A percentile compares a stretch with the other conserved stretches of the same genome.
Conservation (phyloP, 1,284 basidiomycete species). For the Pseudozyma thailandica region DNA sequence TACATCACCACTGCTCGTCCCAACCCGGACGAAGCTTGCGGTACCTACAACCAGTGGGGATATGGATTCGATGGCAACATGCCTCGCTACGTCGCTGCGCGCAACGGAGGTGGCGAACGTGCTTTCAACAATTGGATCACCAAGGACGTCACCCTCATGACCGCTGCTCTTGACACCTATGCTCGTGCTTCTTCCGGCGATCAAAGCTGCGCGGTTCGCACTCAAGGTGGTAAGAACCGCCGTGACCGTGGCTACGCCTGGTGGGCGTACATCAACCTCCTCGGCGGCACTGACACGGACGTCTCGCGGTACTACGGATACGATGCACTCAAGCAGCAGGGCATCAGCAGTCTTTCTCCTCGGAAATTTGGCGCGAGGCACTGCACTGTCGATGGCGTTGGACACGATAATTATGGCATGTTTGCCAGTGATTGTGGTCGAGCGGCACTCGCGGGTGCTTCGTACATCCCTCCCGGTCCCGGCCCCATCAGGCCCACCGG, state of each 20-base stretch:
- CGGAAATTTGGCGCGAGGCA: constrained; percentile 17
- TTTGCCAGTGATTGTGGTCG: constrained; percentile 40
- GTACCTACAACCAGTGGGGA: constrained; percentile 32
- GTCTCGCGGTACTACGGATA: constrained; percentile 45
- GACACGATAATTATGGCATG: constrained; percentile 33
- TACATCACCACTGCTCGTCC: constrained; percentile 53
- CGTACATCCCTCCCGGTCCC: constrained; percentile 13
- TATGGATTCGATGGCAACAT: constrained; percentile 29
- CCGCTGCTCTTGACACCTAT: constrained; percentile 35
- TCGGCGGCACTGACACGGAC: constrained; percentile 47
- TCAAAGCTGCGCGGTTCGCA: constrained; percentile 37
- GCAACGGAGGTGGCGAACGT: not conserved
- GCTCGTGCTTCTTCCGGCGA: constrained; percentile 30
- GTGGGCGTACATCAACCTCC: constrained; percentile 55
- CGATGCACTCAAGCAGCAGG: constrained; percentile 2
- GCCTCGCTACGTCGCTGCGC: constrained; percentile 32
- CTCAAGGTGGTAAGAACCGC: constrained; percentile 52
- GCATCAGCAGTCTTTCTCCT: constrained; percentile 6
- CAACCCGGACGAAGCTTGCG: constrained; percentile 5
- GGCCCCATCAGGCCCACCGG: constrained; percentile 17
- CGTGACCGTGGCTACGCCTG: constrained; percentile 56
- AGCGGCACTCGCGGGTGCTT: constrained; percentile 29
- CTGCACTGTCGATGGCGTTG: constrained; percentile 27
- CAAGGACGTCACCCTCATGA: constrained; percentile 42
- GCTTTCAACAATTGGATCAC: constrained; percentile 27